phyloP scores from a whole-genome alignment of 2,329 filamentous ascomycete genomes.

The Akanthomyces dipterigenus region DNA sequence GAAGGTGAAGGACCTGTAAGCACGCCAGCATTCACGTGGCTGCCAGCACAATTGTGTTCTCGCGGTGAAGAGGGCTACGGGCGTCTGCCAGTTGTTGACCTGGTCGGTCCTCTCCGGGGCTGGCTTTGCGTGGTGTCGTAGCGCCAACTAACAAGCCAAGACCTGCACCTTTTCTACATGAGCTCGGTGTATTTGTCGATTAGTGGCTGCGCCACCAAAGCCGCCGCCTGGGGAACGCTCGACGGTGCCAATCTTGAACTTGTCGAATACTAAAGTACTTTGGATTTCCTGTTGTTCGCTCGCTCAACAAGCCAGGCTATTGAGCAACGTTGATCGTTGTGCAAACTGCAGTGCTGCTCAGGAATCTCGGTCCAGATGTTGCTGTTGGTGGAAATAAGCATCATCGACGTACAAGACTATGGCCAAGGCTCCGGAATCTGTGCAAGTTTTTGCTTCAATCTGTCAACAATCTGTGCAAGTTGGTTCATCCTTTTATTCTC shows the following conservation, averaged over 20 bases:
- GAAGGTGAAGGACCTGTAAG: not conserved
- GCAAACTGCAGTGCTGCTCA: too few species aligned
- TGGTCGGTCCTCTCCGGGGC: not conserved
- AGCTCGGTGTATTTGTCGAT: constrained; percentile 7
- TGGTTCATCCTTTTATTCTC: not conserved
- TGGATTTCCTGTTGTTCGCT: not conserved
- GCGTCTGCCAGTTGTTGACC: not conserved
- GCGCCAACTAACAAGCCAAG: not conserved
- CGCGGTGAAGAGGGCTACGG: not conserved
- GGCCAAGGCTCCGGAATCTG: not conserved
- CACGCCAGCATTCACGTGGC: not conserved
- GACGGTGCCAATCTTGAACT: not conserved
- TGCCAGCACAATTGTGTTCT: not conserved
- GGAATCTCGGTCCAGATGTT: too few species aligned
- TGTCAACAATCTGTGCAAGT: not conserved
- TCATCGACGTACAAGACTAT: not conserved
- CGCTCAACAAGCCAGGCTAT: too few species aligned
- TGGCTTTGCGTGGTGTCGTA: too few species aligned
- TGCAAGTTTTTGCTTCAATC: not conserved
- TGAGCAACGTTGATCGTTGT: too few species aligned
- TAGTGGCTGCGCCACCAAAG: not conserved
- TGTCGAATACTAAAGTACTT: not conserved
- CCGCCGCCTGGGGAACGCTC: not conserved
- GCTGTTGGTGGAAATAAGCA: too few species aligned
- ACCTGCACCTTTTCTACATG: not conserved